Percentiles rank a stretch among this genome's conserved stretches.
Evolutionary conservation across 495 filamentous ascomycete species (phyloP).

Genomic region (Talaromyces adpressus): DNA sequence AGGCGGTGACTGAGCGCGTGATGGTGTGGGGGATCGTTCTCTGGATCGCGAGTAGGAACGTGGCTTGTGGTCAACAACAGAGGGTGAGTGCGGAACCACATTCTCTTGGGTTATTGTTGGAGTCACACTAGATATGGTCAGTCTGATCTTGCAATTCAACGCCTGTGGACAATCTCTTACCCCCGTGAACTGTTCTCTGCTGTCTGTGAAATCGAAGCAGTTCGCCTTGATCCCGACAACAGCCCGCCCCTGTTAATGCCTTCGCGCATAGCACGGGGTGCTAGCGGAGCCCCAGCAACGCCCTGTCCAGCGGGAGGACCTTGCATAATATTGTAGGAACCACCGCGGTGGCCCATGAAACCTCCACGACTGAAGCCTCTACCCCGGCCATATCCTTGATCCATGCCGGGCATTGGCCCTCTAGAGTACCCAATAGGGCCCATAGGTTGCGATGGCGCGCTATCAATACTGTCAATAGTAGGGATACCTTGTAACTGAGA

Average conservation of each 20-base stretch:
- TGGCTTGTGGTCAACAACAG: not conserved
- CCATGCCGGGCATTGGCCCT: slow-evolving; percentile 19
- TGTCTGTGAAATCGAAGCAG: slow-evolving; percentile 19
- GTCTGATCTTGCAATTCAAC: not conserved
- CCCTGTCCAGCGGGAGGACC: slow-evolving; percentile 42
- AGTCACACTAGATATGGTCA: slow-evolving; percentile 14
- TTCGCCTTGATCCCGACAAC: slow-evolving; percentile 24
- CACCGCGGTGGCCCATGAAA: slow-evolving; percentile 21
- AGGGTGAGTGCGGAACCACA: not conserved
- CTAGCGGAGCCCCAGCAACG: slow-evolving; percentile 79
- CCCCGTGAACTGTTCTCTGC: slow-evolving; percentile 22
- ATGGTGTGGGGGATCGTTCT: not conserved
- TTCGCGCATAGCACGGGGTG: slow-evolving; percentile 87
- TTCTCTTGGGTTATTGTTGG: slow-evolving; percentile 19
- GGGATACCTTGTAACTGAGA: slow-evolving; percentile 31
- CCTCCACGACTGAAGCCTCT: slow-evolving; percentile 27
- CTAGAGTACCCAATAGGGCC: slow-evolving; percentile 1
- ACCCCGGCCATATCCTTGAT: slow-evolving; percentile 28
- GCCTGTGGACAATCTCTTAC: slow-evolving; percentile 21
- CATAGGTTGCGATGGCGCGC: slow-evolving; percentile 13
- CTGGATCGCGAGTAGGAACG: not conserved
- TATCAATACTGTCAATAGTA: slow-evolving; percentile 38
- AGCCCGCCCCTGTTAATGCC: slow-evolving; percentile 55
- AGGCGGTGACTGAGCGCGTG: slow-evolving; percentile 6
- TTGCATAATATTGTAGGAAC: slow-evolving; percentile 21